These are phyloP conservation scores for Pyrenophora graminea DNA, from an alignment of 2,329 filamentous ascomycete species.

Conservation along the genomic window DNA sequence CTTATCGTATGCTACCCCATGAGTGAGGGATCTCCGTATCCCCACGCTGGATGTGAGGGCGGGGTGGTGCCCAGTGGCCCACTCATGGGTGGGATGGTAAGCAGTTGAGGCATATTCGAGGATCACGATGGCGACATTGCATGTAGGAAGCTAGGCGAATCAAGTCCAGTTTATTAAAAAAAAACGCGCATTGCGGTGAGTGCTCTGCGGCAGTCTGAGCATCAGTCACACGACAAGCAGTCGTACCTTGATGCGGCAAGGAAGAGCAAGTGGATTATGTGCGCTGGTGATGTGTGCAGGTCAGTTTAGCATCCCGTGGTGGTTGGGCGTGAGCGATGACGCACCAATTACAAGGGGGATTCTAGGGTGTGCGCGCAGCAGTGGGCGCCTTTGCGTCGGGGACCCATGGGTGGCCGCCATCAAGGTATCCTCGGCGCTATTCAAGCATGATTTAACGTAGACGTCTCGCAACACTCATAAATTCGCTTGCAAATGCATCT, in stretches of 20 bases:
- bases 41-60: not conserved
- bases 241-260: conserved; percentile 4
- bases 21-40: too few relatives aligned
- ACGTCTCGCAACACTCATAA: conserved; percentile 16
- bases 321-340: conserved; percentile 15
- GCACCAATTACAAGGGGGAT: conserved; percentile 29
- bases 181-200: not conserved
- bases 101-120: conserved; percentile 1
- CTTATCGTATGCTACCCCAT: not conserved
- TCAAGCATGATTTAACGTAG: conserved; percentile 8
- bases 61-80: too few relatives aligned
- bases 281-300: conserved; percentile 6
- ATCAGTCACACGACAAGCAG: conserved; percentile 6
- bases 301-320: not conserved
- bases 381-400: conserved; percentile 14
- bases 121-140: not conserved
- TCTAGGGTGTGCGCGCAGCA: conserved; percentile 25
- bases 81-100: not conserved
- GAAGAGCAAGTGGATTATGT: conserved; percentile 5
- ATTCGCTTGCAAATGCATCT: not conserved
- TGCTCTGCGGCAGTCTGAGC: not conserved
- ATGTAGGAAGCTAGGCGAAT: not conserved
- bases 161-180: too few relatives aligned
- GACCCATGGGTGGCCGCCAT: conserved; percentile 20
- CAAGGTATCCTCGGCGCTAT: conserved; percentile 24